phyloP scores from a whole-genome alignment of 768 basidiomycete genomes.

The Pluteus cervinus region DNA sequence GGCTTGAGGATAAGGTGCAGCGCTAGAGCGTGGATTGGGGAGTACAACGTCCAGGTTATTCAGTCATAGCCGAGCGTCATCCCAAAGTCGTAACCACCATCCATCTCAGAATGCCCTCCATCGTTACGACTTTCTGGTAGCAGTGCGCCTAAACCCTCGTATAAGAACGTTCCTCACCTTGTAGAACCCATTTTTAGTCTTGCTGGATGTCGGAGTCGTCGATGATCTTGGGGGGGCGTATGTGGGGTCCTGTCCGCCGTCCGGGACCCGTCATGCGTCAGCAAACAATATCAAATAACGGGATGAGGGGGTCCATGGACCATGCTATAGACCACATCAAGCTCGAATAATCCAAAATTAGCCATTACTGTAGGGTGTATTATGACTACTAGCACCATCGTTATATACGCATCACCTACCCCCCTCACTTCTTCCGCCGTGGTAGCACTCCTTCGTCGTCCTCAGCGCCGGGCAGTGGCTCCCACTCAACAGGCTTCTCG shows the following conservation, averaged over 20 bases:
- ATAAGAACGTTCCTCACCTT: conserved; percentile 48
- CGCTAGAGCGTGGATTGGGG: not conserved
- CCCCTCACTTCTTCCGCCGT: too few species aligned
- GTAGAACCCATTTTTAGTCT: conserved; percentile 72
- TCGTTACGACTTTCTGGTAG: too few species aligned
- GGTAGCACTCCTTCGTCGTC: too few species aligned
- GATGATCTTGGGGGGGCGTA: conserved; percentile 34
- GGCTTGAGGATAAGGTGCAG: not conserved
- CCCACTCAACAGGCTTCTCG: conserved; percentile 12
- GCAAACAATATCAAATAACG: conserved; percentile 9
- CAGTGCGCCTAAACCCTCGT: too few species aligned
- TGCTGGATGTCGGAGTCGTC: conserved; percentile 42
- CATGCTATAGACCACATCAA: too few species aligned
- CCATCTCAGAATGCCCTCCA: conserved; percentile 27
- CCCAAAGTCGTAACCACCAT: conserved; percentile 31
- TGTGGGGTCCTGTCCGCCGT: conserved; percentile 6
- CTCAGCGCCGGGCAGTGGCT: conserved; percentile 13
- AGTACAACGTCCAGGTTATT: conserved; percentile 2
- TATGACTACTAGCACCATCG: too few species aligned
- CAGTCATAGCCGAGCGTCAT: conserved; percentile 12
- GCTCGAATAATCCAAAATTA: too few species aligned
- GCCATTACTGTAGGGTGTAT: too few species aligned
- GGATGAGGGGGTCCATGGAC: too few species aligned
- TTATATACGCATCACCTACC: too few species aligned
- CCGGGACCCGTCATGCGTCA: too few species aligned